Base-by-base conservation (phyloP, 768 basidiomycete genomes). In the Hygrophorus russula region DNA sequence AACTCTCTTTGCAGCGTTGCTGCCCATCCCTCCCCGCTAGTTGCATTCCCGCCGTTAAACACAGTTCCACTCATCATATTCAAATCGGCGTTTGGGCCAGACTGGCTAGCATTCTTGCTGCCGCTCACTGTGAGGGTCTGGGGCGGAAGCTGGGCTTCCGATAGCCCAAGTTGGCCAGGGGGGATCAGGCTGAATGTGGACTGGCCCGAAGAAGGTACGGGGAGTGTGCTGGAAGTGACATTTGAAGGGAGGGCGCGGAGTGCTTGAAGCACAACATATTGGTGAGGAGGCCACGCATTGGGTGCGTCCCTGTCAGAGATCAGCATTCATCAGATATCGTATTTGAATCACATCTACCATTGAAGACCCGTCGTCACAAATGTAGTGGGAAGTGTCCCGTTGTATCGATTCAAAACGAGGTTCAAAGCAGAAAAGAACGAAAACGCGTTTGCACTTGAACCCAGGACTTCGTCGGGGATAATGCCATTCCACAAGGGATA, bases 401-500 rank as follows among this genome's bases (percentile, higher is more conserved):
- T 90, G 58, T 90, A 97, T 35, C 78, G 74, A 58, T 82, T 82
- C 56, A 91, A 58, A 2, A 89, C 80, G 66, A 88, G 67, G 54
- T 92, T 79, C 7, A 91, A 56, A 0, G 80, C 69, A 2, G 84
- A 65, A 56, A 94, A 94, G 49, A 76, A 75, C 5, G 73, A 70
- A 46, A 89, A 80, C 0, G 89, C 71, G 5, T 78, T 78, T 4
- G 63, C 60, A 38, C 70, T 61, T 49, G 73, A 76, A 15, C 59
- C 55, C 7, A 77, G 61, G 5, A 96, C 54, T 51, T 87, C 82
- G 17, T 70, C 53, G 0, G 93, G 93, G 37, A 90, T 66, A 53
- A 97, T 91, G 13, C 78, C 83, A 41, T 72, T 80, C 93, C 91
- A 96, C 39, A 82, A 67, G 0, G 92, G 87, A 58, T 89, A 90